A percentile compares a stretch with the other conserved stretches of the same genome.
These are phyloP conservation scores for Mallotus nudiflorus DNA, from an alignment of 345 rosid species.

Conservation along the genomic window DNA sequence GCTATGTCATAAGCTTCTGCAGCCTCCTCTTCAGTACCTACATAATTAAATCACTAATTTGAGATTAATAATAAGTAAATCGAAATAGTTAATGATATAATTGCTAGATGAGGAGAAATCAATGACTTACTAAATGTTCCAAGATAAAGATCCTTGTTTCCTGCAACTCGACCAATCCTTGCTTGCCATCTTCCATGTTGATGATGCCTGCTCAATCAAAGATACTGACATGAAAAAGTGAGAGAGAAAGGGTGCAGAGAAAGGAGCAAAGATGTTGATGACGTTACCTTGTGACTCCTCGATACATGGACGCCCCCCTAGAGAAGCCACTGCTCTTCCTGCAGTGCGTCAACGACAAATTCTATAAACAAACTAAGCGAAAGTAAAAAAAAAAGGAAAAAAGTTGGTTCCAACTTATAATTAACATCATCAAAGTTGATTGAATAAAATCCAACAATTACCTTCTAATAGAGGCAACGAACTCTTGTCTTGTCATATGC, in stretches of 20 bases:
- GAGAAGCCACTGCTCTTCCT: conserved; percentile 99
- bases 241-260: background rate
- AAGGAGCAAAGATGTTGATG: background rate
- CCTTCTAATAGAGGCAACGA: conserved; percentile 97
- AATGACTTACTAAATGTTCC: conserved; percentile 90
- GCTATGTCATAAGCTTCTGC: conserved; percentile 99
- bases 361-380: background rate
- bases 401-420: background rate
- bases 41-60: background rate
- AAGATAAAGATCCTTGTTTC: conserved; percentile 97
- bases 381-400: background rate
- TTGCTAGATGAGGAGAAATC: background rate
- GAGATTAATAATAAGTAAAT: background rate
- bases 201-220: conserved; percentile 76
- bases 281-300: conserved; percentile 89
- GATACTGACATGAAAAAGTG: background rate
- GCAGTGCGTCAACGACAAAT: conserved; percentile 6
- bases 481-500: conserved; percentile 98
- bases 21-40: conserved; percentile 98
- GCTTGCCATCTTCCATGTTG: conserved; percentile 99
- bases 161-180: conserved; percentile 97
- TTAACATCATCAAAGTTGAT: too few relatives aligned
- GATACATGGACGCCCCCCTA: conserved; percentile 98
- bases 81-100: too few relatives aligned
- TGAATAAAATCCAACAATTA: background rate